Evolutionary conservation across 23 red algal species (phyloP).

Genomic region (Gracilaria gracilis): DNA sequence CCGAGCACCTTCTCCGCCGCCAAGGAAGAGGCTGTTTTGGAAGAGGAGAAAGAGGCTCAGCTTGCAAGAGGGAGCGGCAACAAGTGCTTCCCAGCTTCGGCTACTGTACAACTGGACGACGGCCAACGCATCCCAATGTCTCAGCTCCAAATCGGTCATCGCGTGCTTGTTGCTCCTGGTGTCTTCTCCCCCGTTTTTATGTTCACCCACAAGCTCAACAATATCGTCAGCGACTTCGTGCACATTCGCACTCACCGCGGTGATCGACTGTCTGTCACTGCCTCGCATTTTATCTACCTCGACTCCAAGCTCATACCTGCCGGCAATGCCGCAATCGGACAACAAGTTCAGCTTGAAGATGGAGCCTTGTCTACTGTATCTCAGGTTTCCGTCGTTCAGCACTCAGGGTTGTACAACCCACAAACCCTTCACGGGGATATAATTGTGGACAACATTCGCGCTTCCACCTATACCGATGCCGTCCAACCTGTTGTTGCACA

Average conservation of each 20-base stretch:
- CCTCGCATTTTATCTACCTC: slow-evolving; percentile 77
- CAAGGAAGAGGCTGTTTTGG: not conserved
- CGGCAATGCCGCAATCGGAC: slow-evolving; percentile 47
- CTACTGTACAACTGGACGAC: slow-evolving; percentile 68
- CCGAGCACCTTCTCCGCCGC: slow-evolving; percentile 9
- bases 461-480: slow-evolving; percentile 47
- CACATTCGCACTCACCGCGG: slow-evolving; percentile 44
- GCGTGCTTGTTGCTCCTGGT: slow-evolving; percentile 35
- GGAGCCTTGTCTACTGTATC: slow-evolving; percentile 22
- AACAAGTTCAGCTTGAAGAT: slow-evolving; percentile 47
- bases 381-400: slow-evolving; percentile 30
- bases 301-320: slow-evolving; percentile 52
- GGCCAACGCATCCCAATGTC: slow-evolving; percentile 57
- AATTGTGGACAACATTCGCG: slow-evolving; percentile 42
- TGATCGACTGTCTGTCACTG: slow-evolving; percentile 43
- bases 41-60: slow-evolving; percentile 20
- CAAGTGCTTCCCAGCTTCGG: slow-evolving; percentile 66
- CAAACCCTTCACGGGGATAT: slow-evolving; percentile 58
- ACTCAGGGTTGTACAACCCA: slow-evolving; percentile 46
- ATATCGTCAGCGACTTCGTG: slow-evolving; percentile 46
- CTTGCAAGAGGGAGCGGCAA: not conserved
- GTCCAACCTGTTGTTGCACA: slow-evolving; percentile 55
- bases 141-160: slow-evolving; percentile 52
- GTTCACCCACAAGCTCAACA: slow-evolving; percentile 53
- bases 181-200: slow-evolving; percentile 64